These are phyloP conservation scores for Psophocarpus tetragonolobus DNA, from an alignment of 306 rosid species.

Conservation along the genomic window DNA sequence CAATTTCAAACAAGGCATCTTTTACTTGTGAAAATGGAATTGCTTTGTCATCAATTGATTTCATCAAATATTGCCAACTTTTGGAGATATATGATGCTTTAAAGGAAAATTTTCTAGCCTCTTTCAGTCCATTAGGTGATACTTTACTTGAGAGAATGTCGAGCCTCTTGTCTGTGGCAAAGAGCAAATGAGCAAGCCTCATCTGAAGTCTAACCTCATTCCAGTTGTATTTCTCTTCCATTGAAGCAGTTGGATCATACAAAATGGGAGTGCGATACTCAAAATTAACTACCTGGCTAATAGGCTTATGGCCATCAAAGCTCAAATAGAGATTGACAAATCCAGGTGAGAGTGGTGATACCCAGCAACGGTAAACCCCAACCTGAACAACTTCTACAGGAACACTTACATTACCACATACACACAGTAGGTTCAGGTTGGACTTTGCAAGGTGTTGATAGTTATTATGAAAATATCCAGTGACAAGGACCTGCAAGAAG, in stretches of 20 bases:
- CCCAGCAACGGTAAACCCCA: slow-evolving; percentile 88
- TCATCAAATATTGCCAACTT: slow-evolving; percentile 57
- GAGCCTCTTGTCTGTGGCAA: slow-evolving; percentile 62
- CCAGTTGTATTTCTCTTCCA: slow-evolving; percentile 57
- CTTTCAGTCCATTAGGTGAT: slow-evolving; percentile 50
- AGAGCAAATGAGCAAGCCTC: slow-evolving; percentile 75
- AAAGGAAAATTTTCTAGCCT: slow-evolving; percentile 57
- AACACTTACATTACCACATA: slow-evolving; percentile 65
- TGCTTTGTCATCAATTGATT: slow-evolving; percentile 51
- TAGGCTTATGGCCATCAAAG: slow-evolving; percentile 77
- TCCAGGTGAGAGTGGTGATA: slow-evolving; percentile 66
- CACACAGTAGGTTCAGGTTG: slow-evolving; percentile 61
- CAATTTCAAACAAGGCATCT: slow-evolving; percentile 60
- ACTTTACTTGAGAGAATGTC: slow-evolving; percentile 56
- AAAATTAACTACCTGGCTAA: slow-evolving; percentile 74
- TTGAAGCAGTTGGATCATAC: slow-evolving; percentile 44
- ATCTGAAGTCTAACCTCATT: slow-evolving; percentile 61
- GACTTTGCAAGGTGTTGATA: slow-evolving; percentile 61
- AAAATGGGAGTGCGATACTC: slow-evolving; percentile 68
- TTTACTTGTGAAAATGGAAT: slow-evolving; percentile 58
- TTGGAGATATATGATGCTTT: slow-evolving; percentile 58
- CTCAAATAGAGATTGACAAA: slow-evolving; percentile 66
- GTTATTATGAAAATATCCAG: slow-evolving; percentile 65
- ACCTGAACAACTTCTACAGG: slow-evolving; percentile 71
- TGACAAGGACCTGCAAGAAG: slow-evolving; percentile 71